A percentile compares a stretch with the other conserved stretches of the same genome.
phyloP scores from a whole-genome alignment of 169 alveolate species.

The Blepharisma undulans region DNA sequence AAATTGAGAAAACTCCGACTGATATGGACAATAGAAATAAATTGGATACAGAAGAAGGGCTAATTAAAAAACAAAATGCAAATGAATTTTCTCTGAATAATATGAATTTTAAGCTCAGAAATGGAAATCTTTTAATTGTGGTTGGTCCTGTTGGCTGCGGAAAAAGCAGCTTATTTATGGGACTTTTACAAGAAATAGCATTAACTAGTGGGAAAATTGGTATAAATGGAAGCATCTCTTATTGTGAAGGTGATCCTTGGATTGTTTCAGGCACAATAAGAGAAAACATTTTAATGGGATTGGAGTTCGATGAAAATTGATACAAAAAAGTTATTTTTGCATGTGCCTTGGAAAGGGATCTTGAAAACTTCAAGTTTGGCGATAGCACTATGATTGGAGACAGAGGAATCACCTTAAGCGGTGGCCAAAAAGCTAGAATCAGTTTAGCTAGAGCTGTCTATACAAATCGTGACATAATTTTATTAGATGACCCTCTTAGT shows the following conservation, averaged over 20 bases:
- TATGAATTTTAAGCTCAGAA: conserved; percentile 17
- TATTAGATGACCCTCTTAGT: conserved; percentile 89
- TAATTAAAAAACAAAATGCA: background rate
- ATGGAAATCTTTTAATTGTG: conserved; percentile 68
- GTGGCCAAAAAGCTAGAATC: conserved; percentile 93
- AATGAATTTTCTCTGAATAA: background rate
- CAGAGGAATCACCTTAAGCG: conserved; percentile 88
- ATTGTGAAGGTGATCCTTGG: conserved; percentile 81
- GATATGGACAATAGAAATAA: too few relatives aligned
- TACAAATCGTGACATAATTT: conserved; percentile 74
- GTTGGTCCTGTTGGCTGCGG: conserved; percentile 89
- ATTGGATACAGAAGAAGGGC: background rate
- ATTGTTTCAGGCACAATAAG: conserved; percentile 78
- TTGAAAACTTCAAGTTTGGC: conserved; percentile 64
- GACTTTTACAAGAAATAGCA: conserved; percentile 64
- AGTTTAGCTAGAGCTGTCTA: conserved; percentile 92
- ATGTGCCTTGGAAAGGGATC: conserved; percentile 69
- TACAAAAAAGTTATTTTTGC: conserved; percentile 68
- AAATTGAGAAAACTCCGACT: too few relatives aligned
- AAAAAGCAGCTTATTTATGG: conserved; percentile 75
- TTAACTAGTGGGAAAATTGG: conserved; percentile 52
- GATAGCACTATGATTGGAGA: conserved; percentile 83
- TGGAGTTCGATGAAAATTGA: conserved; percentile 61
- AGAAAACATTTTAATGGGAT: conserved; percentile 81
- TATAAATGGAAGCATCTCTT: conserved; percentile 63